Conservation (phyloP, 164 flowering plant species). For the Stephania yunnanensis region DNA sequence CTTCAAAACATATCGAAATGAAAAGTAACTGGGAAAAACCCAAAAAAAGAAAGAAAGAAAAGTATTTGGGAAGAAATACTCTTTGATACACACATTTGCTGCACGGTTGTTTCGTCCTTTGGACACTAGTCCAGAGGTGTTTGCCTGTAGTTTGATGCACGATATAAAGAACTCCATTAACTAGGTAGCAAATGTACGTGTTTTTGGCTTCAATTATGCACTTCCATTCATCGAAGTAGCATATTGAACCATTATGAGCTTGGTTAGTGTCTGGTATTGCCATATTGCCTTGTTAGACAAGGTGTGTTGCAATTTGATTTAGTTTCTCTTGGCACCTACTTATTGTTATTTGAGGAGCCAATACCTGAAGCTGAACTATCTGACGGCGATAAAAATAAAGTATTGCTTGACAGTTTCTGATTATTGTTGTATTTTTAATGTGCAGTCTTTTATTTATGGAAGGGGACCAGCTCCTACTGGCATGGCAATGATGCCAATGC, state of each 20-base stretch:
- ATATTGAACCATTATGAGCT: neutral
- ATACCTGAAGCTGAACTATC: neutral
- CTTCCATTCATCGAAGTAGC: neutral
- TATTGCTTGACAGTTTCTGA: slow-evolving; percentile 1
- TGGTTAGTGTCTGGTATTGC: neutral
- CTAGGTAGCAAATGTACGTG: too few species aligned
- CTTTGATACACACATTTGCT: too few species aligned
- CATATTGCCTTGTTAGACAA: neutral
- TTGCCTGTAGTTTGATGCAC: too few species aligned
- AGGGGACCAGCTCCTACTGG: slow-evolving; percentile 70
- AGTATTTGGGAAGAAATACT: too few species aligned
- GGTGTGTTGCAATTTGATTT: neutral
- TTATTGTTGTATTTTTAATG: slow-evolving; percentile 1
- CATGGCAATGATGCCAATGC: slow-evolving; percentile 93
- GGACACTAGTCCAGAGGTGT: too few species aligned
- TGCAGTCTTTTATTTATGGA: slow-evolving; percentile 81
- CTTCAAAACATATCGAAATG: too few species aligned
- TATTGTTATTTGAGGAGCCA: neutral
- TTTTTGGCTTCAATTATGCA: neutral
- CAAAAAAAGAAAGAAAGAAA: too few species aligned
- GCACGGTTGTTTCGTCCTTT: too few species aligned
- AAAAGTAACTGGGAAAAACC: too few species aligned
- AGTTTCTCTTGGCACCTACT: neutral
- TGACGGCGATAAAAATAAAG: neutral
- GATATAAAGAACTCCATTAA: too few species aligned